Conservation (phyloP, 2,329 filamentous ascomycete species). For the Paecilomyces dactylethromorphus region DNA sequence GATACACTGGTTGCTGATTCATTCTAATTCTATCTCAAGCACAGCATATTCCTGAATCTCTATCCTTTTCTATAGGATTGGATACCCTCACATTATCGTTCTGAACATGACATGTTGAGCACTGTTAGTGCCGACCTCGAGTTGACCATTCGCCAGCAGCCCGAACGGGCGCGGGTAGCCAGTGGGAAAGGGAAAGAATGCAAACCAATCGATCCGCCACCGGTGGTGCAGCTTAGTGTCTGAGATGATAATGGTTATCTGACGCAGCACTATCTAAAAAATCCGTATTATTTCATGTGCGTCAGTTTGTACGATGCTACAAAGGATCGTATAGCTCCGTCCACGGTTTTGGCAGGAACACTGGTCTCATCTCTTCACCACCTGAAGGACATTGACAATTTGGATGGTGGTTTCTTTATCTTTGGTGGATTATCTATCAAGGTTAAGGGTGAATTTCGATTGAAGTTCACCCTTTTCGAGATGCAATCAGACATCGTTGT, state of each 20-base stretch:
- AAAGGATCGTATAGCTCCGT: conserved; percentile 39
- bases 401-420: conserved; percentile 80
- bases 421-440: conserved; percentile 81
- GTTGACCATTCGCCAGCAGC: conserved; percentile 59
- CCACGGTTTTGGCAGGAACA: conserved; percentile 60
- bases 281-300: conserved; percentile 59
- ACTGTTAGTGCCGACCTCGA: conserved; percentile 49
- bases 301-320: conserved; percentile 48
- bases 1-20: not conserved
- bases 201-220: conserved; percentile 79
- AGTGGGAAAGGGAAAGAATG: conserved; percentile 73
- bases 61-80: not conserved
- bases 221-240: conserved; percentile 67
- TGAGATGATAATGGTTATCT: conserved; percentile 41
- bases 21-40: not conserved
- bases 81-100: not conserved
- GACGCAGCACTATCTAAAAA: conserved; percentile 59
- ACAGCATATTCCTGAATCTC: not conserved
- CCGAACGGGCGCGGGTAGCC: conserved; percentile 60
- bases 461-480: conserved; percentile 74
- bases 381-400: conserved; percentile 70
- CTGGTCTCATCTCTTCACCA: conserved; percentile 75
- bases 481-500: conserved; percentile 51
- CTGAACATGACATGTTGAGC: conserved; percentile 35
- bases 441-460: conserved; percentile 62